Conservation (phyloP, 2,329 filamentous ascomycete genomes). For the Fusarium guadeloupense region DNA sequence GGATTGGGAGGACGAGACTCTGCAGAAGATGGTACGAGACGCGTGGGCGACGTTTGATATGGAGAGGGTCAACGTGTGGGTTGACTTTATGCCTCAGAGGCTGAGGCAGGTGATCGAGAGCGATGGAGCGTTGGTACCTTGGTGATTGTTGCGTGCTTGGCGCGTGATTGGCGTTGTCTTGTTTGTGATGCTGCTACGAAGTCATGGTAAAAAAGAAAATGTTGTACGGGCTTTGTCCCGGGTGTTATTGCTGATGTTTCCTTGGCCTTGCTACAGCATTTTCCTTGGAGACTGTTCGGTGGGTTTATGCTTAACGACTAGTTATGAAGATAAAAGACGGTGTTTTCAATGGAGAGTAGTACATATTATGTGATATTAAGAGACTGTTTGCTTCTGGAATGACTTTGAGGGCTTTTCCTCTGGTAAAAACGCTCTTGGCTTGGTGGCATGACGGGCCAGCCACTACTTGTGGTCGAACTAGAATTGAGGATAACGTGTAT, state of each 20-base stretch:
- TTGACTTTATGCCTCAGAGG: slow-evolving; percentile 50
- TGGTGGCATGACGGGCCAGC: too few relatives aligned
- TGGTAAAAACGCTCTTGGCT: too few relatives aligned
- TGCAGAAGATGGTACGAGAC: slow-evolving; percentile 45
- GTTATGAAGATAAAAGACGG: not conserved
- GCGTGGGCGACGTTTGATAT: slow-evolving; percentile 45
- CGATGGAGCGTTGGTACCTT: slow-evolving; percentile 47
- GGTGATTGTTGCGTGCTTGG: slow-evolving; percentile 41
- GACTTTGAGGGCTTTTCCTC: too few relatives aligned
- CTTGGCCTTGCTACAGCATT: not conserved
- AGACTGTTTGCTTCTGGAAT: not conserved
- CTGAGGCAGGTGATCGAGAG: slow-evolving; percentile 46
- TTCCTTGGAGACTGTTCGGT: not conserved
- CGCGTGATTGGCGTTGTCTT: slow-evolving; percentile 14
- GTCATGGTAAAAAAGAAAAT: slow-evolving; percentile 7
- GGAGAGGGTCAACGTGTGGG: slow-evolving; percentile 49
- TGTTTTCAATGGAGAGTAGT: not conserved
- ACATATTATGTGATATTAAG: not conserved
- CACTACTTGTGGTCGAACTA: too few relatives aligned
- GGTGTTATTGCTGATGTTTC: not conserved
- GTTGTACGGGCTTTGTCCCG: not conserved
- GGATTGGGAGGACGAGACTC: slow-evolving; percentile 49
- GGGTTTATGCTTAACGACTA: not conserved
- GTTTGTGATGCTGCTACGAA: slow-evolving; percentile 16
- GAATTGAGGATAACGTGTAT: too few relatives aligned